phyloP scores from a whole-genome alignment of 306 rosid species.

The Quercus parvula region DNA sequence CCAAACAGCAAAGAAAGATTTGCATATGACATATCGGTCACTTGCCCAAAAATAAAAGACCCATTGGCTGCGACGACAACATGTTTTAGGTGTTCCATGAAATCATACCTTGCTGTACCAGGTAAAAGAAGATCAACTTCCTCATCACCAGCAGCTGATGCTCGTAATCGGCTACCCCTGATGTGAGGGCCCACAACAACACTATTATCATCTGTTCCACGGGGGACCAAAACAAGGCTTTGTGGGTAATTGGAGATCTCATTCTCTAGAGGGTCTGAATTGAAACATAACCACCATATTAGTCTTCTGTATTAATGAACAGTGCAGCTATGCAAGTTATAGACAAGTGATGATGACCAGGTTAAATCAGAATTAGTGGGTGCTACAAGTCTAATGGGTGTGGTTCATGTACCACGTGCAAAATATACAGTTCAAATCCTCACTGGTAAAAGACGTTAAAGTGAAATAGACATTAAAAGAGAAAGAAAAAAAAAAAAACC shows the following conservation, averaged over 20 bases:
- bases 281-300: constrained; percentile 17
- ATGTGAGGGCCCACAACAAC: constrained; percentile 89
- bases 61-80: background rate
- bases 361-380: background rate
- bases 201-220: constrained; percentile 59
- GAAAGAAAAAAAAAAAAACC: background rate
- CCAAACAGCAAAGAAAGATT: no score
- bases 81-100: background rate
- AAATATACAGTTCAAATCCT: background rate
- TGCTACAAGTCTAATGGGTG: background rate
- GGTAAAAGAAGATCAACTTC: constrained; percentile 98
- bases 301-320: constrained; percentile 21
- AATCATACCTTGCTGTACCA: constrained; percentile 91
- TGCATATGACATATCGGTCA: no score
- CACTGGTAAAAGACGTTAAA: background rate
- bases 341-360: background rate
- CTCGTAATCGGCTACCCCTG: constrained; percentile 95
- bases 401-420: background rate
- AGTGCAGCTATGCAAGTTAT: constrained; percentile 8
- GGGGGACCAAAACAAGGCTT: constrained; percentile 94
- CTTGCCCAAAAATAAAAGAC: background rate
- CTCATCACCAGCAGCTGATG: constrained; percentile 91
- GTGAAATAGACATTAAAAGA: no score
- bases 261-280: constrained; percentile 85
- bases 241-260: constrained; percentile 78